These are phyloP conservation scores for Saraca asoca DNA, from an alignment of 331 rosid genomes.

Conservation along the genomic window DNA sequence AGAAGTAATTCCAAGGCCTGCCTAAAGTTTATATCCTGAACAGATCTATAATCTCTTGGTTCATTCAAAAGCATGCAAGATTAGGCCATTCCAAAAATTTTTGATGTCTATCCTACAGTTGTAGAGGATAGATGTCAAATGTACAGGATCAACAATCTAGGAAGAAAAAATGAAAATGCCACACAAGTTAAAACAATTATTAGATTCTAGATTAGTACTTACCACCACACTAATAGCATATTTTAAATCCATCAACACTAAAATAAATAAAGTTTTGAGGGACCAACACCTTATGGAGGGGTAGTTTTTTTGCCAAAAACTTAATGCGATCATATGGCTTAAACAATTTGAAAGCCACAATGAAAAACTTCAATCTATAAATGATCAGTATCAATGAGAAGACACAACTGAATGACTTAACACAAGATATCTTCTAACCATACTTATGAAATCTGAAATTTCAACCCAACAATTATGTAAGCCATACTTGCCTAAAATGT, in stretches of 20 bases:
- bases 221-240: constrained; percentile 85
- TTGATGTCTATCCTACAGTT: constrained; percentile 76
- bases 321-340: constrained; percentile 59
- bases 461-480: constrained; percentile 3
- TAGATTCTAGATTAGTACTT: constrained; percentile 38
- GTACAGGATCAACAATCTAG: constrained; percentile 13
- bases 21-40: constrained; percentile 92
- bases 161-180: constrained; percentile 6
- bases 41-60: constrained; percentile 79
- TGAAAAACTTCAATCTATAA: constrained; percentile 24
- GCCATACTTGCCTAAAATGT: not conserved
- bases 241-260: constrained; percentile 92
- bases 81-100: constrained; percentile 86
- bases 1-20: constrained; percentile 38
- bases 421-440: constrained; percentile 18
- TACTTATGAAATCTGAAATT: not conserved
- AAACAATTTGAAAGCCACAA: constrained; percentile 53
- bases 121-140: constrained; percentile 38
- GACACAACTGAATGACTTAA: constrained; percentile 12
- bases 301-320: constrained; percentile 63
- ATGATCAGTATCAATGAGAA: constrained; percentile 3
- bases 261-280: constrained; percentile 73
- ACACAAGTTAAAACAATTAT: constrained; percentile 17
- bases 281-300: constrained; percentile 59
- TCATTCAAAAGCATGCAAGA: constrained; percentile 75